phyloP scores from a whole-genome alignment of 2,329 filamentous ascomycete species.

The Penicillium janthinellum region DNA sequence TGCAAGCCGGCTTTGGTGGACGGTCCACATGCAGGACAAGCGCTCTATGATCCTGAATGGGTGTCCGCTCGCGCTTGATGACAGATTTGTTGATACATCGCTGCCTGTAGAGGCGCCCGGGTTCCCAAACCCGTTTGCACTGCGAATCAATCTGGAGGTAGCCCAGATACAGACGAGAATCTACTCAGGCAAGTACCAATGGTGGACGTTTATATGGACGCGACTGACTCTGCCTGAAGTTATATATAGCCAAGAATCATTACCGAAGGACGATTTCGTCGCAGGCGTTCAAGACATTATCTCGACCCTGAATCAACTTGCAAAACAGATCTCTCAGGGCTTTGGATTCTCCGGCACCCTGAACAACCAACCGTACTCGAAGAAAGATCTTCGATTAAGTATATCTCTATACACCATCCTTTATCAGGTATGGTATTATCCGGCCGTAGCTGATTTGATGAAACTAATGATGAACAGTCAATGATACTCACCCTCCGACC shows the following conservation, averaged over 20 bases:
- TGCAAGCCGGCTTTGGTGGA: constrained; percentile 7
- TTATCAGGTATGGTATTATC: constrained; percentile 5
- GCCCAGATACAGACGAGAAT: constrained; percentile 7
- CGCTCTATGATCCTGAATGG: constrained; percentile 4
- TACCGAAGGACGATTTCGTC: constrained; percentile 3
- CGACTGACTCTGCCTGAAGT: neutral
- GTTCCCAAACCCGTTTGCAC: constrained; percentile 4
- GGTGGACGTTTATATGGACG: rapidly evolving
- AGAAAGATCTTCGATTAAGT: constrained; percentile 3
- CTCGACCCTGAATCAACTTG: constrained; percentile 2
- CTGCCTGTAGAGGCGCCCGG: neutral
- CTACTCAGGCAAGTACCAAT: neutral
- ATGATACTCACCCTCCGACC: constrained; percentile 10
- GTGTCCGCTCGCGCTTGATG: constrained; percentile 1
- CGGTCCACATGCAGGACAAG: constrained; percentile 8
- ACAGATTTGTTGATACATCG: neutral
- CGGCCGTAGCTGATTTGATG: neutral
- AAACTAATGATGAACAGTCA: neutral
- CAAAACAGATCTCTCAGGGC: constrained; percentile 1
- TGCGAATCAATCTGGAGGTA: constrained; percentile 9
- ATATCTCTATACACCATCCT: constrained; percentile 7
- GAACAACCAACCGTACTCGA: neutral
- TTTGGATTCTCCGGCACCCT: neutral
- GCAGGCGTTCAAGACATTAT: constrained; percentile 4
- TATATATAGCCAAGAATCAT: constrained; percentile 7